Base-by-base conservation (phyloP, 192 early-diverging fungal genomes). In the Paraglomus brasilianum region DNA sequence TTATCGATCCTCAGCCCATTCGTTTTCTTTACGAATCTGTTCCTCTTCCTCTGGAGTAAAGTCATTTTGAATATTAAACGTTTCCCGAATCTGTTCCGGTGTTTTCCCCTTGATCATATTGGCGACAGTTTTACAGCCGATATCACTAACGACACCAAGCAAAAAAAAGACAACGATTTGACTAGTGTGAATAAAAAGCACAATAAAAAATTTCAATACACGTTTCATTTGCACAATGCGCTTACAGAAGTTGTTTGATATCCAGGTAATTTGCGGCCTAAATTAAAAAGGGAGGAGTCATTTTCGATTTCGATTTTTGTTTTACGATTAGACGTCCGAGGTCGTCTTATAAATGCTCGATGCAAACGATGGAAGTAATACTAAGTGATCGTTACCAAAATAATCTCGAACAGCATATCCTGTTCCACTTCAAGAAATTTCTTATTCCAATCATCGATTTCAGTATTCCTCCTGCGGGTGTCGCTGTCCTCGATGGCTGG, bases 81-180 rank as follows among this genome's bases (percentile, higher is more conserved):
- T 83, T 53, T 81, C 81, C 17, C 94, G 78, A 64, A 96, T 92
- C 73, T 96, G 93, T 73, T 95, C 88, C 2, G 92, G 90, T n/a
- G 83, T 80, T 76, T 94, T 95, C 42, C 87, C 88, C 77, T 91
- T 91, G 80, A 96, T 90, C 88, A 95, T 96, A 69, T 92, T 92
- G 8, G 93, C 94, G 42, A 96, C 93, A 2, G 92, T 92, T 72
- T 89, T 90, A 67, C 93, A 94, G 7, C 80, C 78, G 14, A 90
- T 73, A 62, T 90, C 86, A 10, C 63, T 65, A 39, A 22, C 21
- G 41, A 49, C 36, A 15, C 38, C 38, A 47, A 45, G 21, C 38
- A 39, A 48, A 17, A 64, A n/a, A 36, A 42, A 61, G 5, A 64
- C 8, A 7, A 42, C 3, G 30, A 30, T 2, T 30, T 30, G 30